phyloP scores from a whole-genome alignment of 352 stramenopile genomes.

The Phytophthora capsici region DNA sequence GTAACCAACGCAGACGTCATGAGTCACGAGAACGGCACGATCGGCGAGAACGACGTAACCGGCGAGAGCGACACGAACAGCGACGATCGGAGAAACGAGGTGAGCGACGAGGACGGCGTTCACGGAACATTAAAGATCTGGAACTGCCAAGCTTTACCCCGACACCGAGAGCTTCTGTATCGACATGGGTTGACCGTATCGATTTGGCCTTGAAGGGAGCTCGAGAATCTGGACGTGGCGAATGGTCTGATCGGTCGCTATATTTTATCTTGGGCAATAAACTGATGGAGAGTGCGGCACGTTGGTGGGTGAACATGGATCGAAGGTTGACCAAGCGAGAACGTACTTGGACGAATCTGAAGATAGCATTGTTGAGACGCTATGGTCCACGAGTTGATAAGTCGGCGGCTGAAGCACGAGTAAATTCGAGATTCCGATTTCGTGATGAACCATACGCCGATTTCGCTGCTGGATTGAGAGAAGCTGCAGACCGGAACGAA shows the following conservation, averaged over 20 bases:
- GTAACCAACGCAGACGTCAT: background rate
- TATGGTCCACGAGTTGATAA: background rate
- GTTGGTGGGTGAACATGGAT: slow-evolving; percentile 6
- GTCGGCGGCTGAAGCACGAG: background rate
- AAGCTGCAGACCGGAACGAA: background rate
- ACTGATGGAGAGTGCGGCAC: background rate
- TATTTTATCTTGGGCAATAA: slow-evolving; percentile 11
- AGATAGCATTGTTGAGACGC: background rate
- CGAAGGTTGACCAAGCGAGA: background rate
- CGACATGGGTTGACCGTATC: background rate
- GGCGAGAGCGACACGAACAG: accelerated
- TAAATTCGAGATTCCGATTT: background rate
- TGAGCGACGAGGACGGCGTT: too few relatives aligned
- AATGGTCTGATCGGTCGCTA: background rate
- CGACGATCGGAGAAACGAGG: background rate
- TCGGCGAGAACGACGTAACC: background rate
- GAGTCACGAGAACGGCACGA: background rate
- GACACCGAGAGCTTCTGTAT: slow-evolving; percentile 1
- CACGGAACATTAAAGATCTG: background rate
- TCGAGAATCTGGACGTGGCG: background rate
- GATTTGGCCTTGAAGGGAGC: background rate
- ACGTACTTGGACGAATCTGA: slow-evolving; percentile 8
- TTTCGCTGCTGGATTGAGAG: background rate
- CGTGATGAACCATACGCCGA: background rate
- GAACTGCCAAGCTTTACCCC: background rate